phyloP scores from a whole-genome alignment of 768 basidiomycete species.

The Xerocomellus dryophilus region DNA sequence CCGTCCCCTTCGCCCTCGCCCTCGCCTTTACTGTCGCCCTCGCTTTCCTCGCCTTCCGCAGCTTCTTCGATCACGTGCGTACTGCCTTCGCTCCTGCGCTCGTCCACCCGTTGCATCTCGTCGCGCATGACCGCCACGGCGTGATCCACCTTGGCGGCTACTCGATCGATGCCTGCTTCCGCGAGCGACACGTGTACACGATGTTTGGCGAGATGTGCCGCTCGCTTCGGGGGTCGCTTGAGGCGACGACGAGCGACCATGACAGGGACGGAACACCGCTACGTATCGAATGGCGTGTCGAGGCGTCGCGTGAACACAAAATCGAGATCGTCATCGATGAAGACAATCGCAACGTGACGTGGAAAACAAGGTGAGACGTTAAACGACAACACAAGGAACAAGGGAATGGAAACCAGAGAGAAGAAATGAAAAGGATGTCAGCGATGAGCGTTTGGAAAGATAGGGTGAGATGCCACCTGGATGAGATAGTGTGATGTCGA shows the following conservation, averaged over 20 bases:
- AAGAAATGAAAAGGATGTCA: not conserved
- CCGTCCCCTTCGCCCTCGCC: conserved; percentile 20
- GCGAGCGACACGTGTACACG: conserved; percentile 83
- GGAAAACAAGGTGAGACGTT: not conserved
- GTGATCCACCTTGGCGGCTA: conserved; percentile 80
- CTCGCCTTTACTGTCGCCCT: conserved; percentile 19
- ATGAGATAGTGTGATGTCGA: conserved; percentile 95
- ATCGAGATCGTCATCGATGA: not conserved
- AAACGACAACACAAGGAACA: not conserved
- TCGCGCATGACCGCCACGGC: conserved; percentile 81
- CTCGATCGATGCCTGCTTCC: conserved; percentile 81
- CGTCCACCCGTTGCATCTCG: conserved; percentile 70
- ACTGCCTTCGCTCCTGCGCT: conserved; percentile 25
- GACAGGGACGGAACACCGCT: conserved; percentile 93
- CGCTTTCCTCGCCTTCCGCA: conserved; percentile 27
- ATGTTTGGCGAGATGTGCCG: conserved; percentile 77
- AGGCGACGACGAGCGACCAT: conserved; percentile 94
- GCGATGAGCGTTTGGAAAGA: not conserved
- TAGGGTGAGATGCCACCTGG: conserved; percentile 45
- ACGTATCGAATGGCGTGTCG: conserved; percentile 1
- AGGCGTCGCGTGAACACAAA: not conserved
- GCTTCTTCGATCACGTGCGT: conserved; percentile 19
- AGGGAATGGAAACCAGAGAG: not conserved
- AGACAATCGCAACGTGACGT: not conserved
- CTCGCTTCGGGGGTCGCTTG: conserved; percentile 79